A percentile compares a stretch with the other conserved stretches of the same genome.
Conservation (phyloP, 176 grass and related monocot species). For the Eragrostis nindensis region DNA sequence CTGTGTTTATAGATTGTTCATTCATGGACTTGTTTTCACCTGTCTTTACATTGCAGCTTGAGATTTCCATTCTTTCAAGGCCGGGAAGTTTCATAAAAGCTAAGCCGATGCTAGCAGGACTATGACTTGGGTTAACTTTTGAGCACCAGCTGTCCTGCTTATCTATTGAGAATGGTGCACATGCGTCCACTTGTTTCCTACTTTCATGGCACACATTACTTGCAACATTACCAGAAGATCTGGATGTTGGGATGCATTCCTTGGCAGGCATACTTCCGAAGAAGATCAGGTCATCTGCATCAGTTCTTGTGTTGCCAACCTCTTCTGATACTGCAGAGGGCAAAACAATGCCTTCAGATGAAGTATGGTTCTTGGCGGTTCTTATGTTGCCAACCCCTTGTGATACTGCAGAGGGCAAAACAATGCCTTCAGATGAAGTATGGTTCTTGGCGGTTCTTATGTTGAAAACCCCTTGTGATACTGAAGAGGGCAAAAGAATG, state of each 20-base stretch:
- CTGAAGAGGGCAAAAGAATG: slow-evolving; percentile 37
- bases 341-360: slow-evolving; percentile 36
- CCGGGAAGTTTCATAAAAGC: slow-evolving; percentile 71
- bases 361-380: slow-evolving; percentile 16
- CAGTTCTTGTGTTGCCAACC: neutral
- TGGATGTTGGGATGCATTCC: slow-evolving; percentile 36
- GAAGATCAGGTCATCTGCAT: slow-evolving; percentile 23
- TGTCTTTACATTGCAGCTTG: slow-evolving; percentile 26
- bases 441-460: slow-evolving; percentile 14
- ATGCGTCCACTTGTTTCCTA: slow-evolving; percentile 40
- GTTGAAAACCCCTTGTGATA: slow-evolving; percentile 27
- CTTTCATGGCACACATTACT: slow-evolving; percentile 28
- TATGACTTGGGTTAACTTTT: slow-evolving; percentile 34
- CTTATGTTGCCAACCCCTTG: slow-evolving; percentile 25
- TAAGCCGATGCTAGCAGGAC: slow-evolving; percentile 42
- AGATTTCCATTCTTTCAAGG: slow-evolving; percentile 61
- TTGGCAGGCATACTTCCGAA: slow-evolving; percentile 37
- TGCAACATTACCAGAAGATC: slow-evolving; percentile 35
- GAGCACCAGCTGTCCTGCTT: slow-evolving; percentile 46
- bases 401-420: slow-evolving; percentile 40
- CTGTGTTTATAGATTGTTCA: slow-evolving; percentile 21
- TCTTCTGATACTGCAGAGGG: slow-evolving; percentile 40
- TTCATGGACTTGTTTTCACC: slow-evolving; percentile 30
- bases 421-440: slow-evolving; percentile 33
- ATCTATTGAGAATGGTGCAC: slow-evolving; percentile 33